These are phyloP conservation scores for Cerioporus squamosus DNA, from an alignment of 1,284 basidiomycete species.

Conservation along the genomic window DNA sequence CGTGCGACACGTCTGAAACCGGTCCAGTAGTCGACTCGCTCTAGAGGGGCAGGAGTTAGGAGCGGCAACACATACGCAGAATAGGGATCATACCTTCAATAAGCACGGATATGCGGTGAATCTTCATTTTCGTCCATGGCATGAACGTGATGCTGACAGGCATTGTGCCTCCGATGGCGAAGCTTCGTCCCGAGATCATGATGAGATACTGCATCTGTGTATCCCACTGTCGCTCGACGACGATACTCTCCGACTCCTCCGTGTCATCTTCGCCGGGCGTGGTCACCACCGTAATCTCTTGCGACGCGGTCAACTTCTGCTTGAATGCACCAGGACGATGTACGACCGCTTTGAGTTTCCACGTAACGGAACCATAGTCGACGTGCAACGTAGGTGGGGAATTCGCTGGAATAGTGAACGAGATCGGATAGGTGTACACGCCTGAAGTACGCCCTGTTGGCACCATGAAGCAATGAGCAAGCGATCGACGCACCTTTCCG, in stretches of 20 bases:
- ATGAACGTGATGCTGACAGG: slow-evolving; percentile 85
- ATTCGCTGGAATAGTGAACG: slow-evolving; percentile 83
- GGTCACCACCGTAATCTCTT: slow-evolving; percentile 81
- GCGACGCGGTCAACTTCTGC: slow-evolving; percentile 69
- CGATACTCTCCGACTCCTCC: slow-evolving; percentile 83
- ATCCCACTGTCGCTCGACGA: slow-evolving; percentile 94
- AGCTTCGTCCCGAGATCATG: slow-evolving; percentile 79
- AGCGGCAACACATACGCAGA: neutral
- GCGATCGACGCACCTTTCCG: slow-evolving; percentile 67
- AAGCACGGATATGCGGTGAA: slow-evolving; percentile 78
- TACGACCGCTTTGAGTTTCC: slow-evolving; percentile 84
- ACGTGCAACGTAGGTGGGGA: slow-evolving; percentile 83
- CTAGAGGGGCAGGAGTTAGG: slow-evolving; percentile 40
- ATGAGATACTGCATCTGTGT: slow-evolving; percentile 88
- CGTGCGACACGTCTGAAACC: slow-evolving; percentile 74
- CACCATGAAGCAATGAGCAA: neutral
- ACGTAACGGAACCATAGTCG: slow-evolving; percentile 80
- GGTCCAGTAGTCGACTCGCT: slow-evolving; percentile 82
- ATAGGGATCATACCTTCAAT: slow-evolving; percentile 69
- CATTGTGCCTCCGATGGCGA: slow-evolving; percentile 83
- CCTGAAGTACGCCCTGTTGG: slow-evolving; percentile 47
- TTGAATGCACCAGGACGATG: slow-evolving; percentile 86
- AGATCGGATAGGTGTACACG: slow-evolving; percentile 95
- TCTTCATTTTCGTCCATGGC: slow-evolving; percentile 85
- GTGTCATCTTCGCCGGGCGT: slow-evolving; percentile 80